Evolutionary conservation across 805 yeast species (phyloP).

Genomic region (Candida arabinofermentans): DNA sequence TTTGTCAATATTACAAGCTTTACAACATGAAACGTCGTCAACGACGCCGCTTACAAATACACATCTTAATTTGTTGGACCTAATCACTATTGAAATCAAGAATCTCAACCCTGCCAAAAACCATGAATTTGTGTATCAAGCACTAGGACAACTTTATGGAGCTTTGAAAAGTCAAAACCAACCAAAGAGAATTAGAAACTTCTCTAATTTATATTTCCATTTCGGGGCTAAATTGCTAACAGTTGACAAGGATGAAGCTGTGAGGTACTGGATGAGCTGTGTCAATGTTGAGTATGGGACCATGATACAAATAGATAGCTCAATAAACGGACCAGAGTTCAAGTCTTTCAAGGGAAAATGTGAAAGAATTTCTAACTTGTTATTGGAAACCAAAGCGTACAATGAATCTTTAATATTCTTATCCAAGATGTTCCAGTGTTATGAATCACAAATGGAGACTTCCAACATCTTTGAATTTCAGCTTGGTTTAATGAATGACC

Average conservation of each 20-base stretch:
- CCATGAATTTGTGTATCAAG: conserved; percentile 4
- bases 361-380: conserved; percentile 31
- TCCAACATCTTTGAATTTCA: conserved; percentile 7
- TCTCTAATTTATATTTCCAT: conserved; percentile 44
- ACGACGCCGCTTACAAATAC: background rate
- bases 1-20: conserved; percentile 6
- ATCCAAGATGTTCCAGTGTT: conserved; percentile 16
- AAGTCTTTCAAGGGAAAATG: conserved; percentile 27
- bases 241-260: conserved; percentile 8
- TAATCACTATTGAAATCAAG: conserved; percentile 17
- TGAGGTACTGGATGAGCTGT: conserved; percentile 23
- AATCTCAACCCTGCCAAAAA: conserved; percentile 5
- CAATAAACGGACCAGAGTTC: conserved; percentile 4
- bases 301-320: conserved; percentile 3
- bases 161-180: conserved; percentile 21
- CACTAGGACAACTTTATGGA: conserved; percentile 15
- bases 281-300: conserved; percentile 31
- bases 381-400: conserved; percentile 18
- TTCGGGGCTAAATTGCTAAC: conserved; percentile 29
- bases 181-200: conserved; percentile 39
- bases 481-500: conserved; percentile 2
- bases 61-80: conserved; percentile 16
- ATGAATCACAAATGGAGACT: conserved; percentile 4
- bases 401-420: conserved; percentile 18
- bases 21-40: background rate